Percentiles rank a stretch among this genome's conserved stretches.
phyloP scores from a whole-genome alignment of 495 filamentous ascomycete genomes.

The Xylaria bambusicola region DNA sequence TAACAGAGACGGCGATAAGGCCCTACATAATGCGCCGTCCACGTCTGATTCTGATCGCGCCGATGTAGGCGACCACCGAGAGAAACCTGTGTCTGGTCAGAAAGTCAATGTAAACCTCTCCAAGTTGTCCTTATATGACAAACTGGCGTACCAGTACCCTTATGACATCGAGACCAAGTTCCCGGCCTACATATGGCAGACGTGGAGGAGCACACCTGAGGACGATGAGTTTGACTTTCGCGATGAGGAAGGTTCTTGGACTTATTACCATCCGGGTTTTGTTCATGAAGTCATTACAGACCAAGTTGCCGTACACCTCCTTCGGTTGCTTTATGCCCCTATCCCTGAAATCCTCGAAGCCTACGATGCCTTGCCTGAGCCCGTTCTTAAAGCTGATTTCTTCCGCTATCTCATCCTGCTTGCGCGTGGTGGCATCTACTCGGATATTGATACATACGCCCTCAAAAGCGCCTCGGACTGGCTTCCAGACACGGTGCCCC shows the following conservation, averaged over 20 bases:
- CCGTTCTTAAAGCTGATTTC: slow-evolving; percentile 95
- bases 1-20: slow-evolving; percentile 21
- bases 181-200: slow-evolving; percentile 98
- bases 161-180: slow-evolving; percentile 87
- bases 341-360: slow-evolving; percentile 93
- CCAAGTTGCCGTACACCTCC: slow-evolving; percentile 73
- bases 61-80: slow-evolving; percentile 17
- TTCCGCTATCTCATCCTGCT: slow-evolving; percentile 96
- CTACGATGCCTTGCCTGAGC: slow-evolving; percentile 78
- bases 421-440: slow-evolving; percentile 92
- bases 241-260: slow-evolving; percentile 86
- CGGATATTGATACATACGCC: slow-evolving; percentile 91
- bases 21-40: slow-evolving; percentile 30
- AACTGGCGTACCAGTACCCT: slow-evolving; percentile 88
- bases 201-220: slow-evolving; percentile 89
- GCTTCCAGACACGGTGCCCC: slow-evolving; percentile 78
- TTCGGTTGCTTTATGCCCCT: slow-evolving; percentile 82
- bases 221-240: slow-evolving; percentile 81
- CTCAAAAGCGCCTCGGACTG: slow-evolving; percentile 81
- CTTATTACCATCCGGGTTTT: slow-evolving; percentile 84
- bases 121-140: slow-evolving; percentile 72
- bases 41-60: slow-evolving; percentile 24
- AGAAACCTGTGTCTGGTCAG: slow-evolving; percentile 38
- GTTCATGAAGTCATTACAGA: slow-evolving; percentile 98
- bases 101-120: slow-evolving; percentile 54